Conservation (phyloP, 805 yeast species). For the Kodamaea leandrae region DNA sequence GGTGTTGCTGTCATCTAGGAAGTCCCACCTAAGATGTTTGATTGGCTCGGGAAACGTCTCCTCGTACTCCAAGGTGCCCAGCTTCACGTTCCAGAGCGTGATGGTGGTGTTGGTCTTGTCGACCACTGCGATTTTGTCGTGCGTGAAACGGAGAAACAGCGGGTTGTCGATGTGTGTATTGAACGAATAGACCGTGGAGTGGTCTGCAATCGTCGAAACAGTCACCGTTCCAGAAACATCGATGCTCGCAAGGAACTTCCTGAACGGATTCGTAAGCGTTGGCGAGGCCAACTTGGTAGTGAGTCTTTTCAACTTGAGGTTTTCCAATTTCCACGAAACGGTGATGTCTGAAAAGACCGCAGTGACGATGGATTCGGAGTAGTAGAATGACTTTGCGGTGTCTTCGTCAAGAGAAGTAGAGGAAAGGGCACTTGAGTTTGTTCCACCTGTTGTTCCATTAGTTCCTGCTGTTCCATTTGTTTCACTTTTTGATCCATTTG, state of each 20-base stretch:
- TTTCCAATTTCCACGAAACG: conserved; percentile 1
- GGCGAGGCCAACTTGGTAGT: not conserved
- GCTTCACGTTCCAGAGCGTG: conserved; percentile 76
- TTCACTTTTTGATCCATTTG: not conserved
- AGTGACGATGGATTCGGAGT: conserved; percentile 1
- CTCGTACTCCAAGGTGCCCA: conserved; percentile 64
- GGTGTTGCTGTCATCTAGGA: conserved; percentile 45
- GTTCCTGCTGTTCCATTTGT: not conserved
- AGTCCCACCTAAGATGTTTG: conserved; percentile 19
- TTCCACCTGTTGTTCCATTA: too few relatives aligned
- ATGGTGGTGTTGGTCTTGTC: conserved; percentile 50
- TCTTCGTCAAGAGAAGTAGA: too few relatives aligned
- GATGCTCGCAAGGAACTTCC: not conserved
- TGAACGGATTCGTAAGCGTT: not conserved
- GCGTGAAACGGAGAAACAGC: conserved; percentile 6
- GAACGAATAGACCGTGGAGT: not conserved
- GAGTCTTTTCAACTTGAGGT: not conserved
- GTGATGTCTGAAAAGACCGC: conserved; percentile 2
- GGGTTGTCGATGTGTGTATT: conserved; percentile 6
- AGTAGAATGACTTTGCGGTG: not conserved
- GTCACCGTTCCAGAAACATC: not conserved
- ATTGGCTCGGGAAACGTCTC: conserved; percentile 33
- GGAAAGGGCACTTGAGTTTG: too few relatives aligned
- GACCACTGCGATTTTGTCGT: conserved; percentile 68
- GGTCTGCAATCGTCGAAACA: not conserved